These are phyloP conservation scores for Actinomucor elegans DNA, from an alignment of 371 early-diverging fungal genomes.

Conservation along the genomic window DNA sequence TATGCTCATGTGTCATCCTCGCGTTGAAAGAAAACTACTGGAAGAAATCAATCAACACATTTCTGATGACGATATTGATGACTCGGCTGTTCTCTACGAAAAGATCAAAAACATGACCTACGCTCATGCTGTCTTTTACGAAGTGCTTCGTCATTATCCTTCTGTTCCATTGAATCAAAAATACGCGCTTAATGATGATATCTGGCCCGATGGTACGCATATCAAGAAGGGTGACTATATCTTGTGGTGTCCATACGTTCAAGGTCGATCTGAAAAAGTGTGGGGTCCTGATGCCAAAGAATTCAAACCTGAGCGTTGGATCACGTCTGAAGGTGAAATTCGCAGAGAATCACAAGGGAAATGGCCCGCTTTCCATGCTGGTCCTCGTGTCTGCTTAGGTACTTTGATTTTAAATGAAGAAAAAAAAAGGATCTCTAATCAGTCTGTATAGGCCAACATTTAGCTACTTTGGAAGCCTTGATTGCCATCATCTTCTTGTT, in stretches of 20 bases:
- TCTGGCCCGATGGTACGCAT: conserved; percentile 68
- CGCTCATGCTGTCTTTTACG: conserved; percentile 60
- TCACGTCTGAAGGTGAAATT: conserved; percentile 40
- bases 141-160: conserved; percentile 73
- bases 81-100: conserved; percentile 41
- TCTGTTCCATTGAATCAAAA: conserved; percentile 71
- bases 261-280: conserved; percentile 54
- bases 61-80: conserved; percentile 20
- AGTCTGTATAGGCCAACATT: conserved; percentile 30
- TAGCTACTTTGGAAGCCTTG: conserved; percentile 57
- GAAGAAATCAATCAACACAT: conserved; percentile 54
- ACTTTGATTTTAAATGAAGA: not conserved
- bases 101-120: conserved; percentile 53
- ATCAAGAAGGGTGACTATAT: conserved; percentile 59
- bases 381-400: conserved; percentile 70
- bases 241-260: conserved; percentile 53
- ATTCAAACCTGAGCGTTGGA: conserved; percentile 68
- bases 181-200: conserved; percentile 64
- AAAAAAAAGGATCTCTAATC: not conserved
- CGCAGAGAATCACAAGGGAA: conserved; percentile 41
- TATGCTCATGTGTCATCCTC: conserved; percentile 52
- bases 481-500: conserved; percentile 47
- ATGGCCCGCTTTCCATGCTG: conserved; percentile 65
- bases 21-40: conserved; percentile 53
- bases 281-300: conserved; percentile 64